A percentile compares a stretch with the other conserved stretches of the same genome.
These are phyloP conservation scores for Spencermartinsiella ligniputridi DNA, from an alignment of 1,139 yeast genomes.

Conservation along the genomic window DNA sequence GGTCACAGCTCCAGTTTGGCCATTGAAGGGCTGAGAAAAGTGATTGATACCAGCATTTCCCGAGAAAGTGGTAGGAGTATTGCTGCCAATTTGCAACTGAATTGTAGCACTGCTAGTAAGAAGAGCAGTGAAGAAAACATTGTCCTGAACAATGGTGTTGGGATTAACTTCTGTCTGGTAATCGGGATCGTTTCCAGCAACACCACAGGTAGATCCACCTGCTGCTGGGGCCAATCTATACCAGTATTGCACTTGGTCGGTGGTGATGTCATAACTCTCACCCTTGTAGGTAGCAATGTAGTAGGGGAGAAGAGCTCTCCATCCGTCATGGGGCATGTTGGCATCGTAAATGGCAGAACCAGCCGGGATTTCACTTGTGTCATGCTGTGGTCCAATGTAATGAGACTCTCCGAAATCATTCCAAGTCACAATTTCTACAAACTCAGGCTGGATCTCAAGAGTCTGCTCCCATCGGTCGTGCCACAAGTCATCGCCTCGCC, in stretches of 20 bases:
- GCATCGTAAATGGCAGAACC: constrained; percentile 4
- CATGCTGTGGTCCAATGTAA: constrained; percentile 5
- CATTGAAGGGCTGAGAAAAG: constrained; percentile 6
- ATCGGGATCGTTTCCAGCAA: constrained; percentile 6
- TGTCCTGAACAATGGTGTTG: constrained; percentile 6
- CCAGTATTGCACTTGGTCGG: constrained; percentile 4
- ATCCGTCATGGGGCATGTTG: constrained; percentile 6
- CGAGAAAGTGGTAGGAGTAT: background rate
- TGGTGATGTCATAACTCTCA: background rate
- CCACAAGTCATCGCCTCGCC: constrained; percentile 7
- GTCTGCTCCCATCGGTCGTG: constrained; percentile 7
- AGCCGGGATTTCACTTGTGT: constrained; percentile 5
- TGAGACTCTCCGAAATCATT: constrained; percentile 6
- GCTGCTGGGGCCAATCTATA: constrained; percentile 6
- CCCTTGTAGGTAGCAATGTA: constrained; percentile 6
- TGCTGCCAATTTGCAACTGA: constrained; percentile 3
- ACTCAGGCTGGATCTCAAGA: constrained; percentile 1
- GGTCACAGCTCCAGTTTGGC: constrained; percentile 6
- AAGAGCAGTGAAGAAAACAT: constrained; percentile 5
- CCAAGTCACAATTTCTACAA: constrained; percentile 6
- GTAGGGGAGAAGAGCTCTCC: constrained; percentile 6
- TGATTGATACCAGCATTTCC: constrained; percentile 5
- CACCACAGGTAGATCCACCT: constrained; percentile 5
- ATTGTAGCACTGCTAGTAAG: constrained; percentile 2
- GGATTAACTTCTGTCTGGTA: constrained; percentile 6